Evolutionary conservation across 371 early-diverging fungal genomes (phyloP).

Genomic region (Saksenaea vasiformis): DNA sequence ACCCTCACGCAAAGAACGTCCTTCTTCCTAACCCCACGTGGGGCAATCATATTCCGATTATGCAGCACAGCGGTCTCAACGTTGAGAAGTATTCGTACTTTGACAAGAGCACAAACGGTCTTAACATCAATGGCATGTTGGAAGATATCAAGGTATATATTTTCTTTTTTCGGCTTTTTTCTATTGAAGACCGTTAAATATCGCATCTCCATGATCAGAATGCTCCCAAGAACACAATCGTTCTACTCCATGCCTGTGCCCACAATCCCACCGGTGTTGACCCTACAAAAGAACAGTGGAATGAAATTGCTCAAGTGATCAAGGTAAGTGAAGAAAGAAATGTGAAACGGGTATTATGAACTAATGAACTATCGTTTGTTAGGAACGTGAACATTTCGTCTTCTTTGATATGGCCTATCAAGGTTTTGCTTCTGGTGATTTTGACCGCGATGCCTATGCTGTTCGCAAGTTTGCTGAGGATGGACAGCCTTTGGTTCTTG

Average conservation of each 20-base stretch:
- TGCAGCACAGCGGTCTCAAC: constrained; percentile 86
- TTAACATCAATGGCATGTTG: constrained; percentile 89
- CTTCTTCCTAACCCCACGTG: constrained; percentile 92
- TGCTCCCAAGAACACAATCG: constrained; percentile 82
- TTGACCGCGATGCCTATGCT: constrained; percentile 87
- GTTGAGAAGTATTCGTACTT: constrained; percentile 89
- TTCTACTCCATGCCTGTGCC: constrained; percentile 95
- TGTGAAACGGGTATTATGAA: background rate
- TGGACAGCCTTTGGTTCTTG: constrained; percentile 75
- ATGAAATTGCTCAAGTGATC: constrained; percentile 74
- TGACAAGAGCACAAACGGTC: constrained; percentile 87
- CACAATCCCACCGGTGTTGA: constrained; percentile 99
- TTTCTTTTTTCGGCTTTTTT: background rate
- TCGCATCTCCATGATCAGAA: constrained; percentile 35
- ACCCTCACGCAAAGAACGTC: constrained; percentile 80
- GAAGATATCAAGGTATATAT: constrained; percentile 73
- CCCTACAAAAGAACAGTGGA: constrained; percentile 90
- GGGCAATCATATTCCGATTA: constrained; percentile 95
- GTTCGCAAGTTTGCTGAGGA: constrained; percentile 86
- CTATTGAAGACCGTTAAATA: background rate
- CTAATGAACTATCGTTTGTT: background rate
- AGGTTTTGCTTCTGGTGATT: constrained; percentile 96
- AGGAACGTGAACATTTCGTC: constrained; percentile 76
- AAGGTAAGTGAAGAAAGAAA: constrained; percentile 42
- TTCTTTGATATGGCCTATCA: constrained; percentile 99